Conservation (phyloP, 352 stramenopile species). For the Thalassiosira sp. region DNA sequence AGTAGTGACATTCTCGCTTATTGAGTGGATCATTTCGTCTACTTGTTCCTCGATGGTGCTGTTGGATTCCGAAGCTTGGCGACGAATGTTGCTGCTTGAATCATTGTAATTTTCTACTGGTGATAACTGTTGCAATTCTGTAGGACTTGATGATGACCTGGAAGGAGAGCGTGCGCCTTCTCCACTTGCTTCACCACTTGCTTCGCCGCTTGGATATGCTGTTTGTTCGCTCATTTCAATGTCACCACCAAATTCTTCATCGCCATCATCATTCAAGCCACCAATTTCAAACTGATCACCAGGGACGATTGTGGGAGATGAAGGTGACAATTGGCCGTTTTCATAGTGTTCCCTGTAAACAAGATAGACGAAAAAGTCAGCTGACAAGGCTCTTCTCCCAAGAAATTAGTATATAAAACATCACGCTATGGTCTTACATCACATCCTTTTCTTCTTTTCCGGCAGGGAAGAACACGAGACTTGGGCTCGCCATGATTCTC, state of each 20-base stretch:
- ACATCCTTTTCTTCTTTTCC: conserved; percentile 75
- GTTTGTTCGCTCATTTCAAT: conserved; percentile 3
- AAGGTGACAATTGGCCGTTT: background rate
- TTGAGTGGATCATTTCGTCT: conserved; percentile 37
- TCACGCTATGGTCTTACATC: conserved; percentile 28
- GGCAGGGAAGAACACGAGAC: conserved; percentile 76
- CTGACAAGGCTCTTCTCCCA: background rate
- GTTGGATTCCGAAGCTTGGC: background rate
- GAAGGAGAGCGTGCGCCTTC: background rate
- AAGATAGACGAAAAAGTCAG: background rate
- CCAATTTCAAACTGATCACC: conserved; percentile 41
- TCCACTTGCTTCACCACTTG: conserved; percentile 8
- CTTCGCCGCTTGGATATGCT: conserved; percentile 14
- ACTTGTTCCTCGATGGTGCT: conserved; percentile 15
- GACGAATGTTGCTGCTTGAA: background rate
- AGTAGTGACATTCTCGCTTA: conserved; percentile 60
- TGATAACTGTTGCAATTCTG: conserved; percentile 1
- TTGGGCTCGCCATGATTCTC: conserved; percentile 68
- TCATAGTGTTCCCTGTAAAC: conserved; percentile 40
- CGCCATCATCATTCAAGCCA: conserved; percentile 2
- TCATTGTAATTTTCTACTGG: background rate
- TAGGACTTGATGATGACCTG: background rate
- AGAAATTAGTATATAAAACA: background rate
- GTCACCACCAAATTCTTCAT: background rate
- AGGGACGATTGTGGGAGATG: background rate